Evolutionary conservation across 257 asterid genomes (phyloP), one percentile per base, ranked within the genome.

Genomic region (Nicotiana attenuata): DNA sequence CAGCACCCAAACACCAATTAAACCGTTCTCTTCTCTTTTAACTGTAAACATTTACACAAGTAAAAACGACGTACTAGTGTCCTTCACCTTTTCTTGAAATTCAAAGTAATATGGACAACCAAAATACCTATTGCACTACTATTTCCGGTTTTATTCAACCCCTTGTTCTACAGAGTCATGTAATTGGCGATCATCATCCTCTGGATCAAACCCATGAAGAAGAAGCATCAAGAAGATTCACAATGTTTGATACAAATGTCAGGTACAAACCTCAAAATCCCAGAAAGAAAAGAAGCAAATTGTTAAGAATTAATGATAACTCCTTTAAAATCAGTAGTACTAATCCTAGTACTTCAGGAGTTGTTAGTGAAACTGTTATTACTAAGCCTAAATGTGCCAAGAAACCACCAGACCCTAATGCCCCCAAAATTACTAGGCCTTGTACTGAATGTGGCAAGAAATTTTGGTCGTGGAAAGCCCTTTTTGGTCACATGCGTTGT

Each of bases 401-500:
- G 87, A 80, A 93, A 80, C 90, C 20, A 33, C 82, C 94, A 9
- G 90, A 90, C 85, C 88, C 91, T 10, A 11, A 52, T 77, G 90
- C 93, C 57, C 90, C 93, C 1, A 90, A 89, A 59, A 95, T 91
- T 67, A 92, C 96, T 1, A 55, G 78, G 31, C 97, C 99, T 0
- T 94, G 99, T 82, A 89, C 88, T 15, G 99, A 92, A 71, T 96
- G 99, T 84, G 98, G 98, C 31, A 87, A 85, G 78, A 88, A 78
- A 50, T 96, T 96, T 83, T 90, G 91, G 94, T 94, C 99, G 1
- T 80, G 85, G 92, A 96, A 96, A 73, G 99, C 99, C 19, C 99
- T 96, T 60, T 96, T 90, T 77, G 99, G 99, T 64, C 99, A 96
- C 86, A 96, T 96, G 99, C 94, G 99, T 53, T 96, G 99, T 88